Evolutionary conservation across 495 filamentous ascomycete species (phyloP), one percentile per base, ranked within the genome.

Genomic region (Trichoderma asperelloides): DNA sequence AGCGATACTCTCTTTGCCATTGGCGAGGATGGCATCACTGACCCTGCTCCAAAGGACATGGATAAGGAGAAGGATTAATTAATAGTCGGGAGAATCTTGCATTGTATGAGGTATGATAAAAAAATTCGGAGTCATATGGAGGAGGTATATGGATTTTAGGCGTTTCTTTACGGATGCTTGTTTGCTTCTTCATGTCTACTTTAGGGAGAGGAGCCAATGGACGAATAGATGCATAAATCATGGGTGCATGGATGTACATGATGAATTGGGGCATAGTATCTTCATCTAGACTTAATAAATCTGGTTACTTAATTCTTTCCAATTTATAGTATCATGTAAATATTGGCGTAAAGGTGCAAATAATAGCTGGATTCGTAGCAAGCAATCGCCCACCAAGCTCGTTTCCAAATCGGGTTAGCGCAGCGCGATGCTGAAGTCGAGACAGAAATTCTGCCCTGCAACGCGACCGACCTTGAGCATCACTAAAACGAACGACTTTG

Each of bases 1-100:
- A 93, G 90, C 73, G 95, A 98, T 76, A 96, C 92, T 74, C 81
- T 97, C 71, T 98, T 98, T 77, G 93, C 95, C 18, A 98, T 98
- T 73, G 92, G 90, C 45, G 95, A 97, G 77, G 92, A 97, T 76
- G 95, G 95, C 25, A 98, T 98, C 69, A 91, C 91, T 16, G 95
- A 98, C 75, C 96, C 95, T 30, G 92, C 86, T 69, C 93, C 95
- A 39, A 98, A 98, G 80, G 96, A 98, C 72, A 74, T 95, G 76
- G 95, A 97, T 78, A 96, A 95, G 74, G 80, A 78, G 57, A 77
- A 73, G 40, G 33, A 40, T 27, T 21, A 18, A 66, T 21, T 51
- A 25, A 64, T 65, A 27, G 2, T 7, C 6, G 33, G 5, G 9
- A 37, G 9, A 37, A 27, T 57, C 40, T 65, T 49, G 62, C 43